Base-by-base conservation (phyloP, 495 filamentous ascomycete genomes). In the Trichocladium antarcticum region DNA sequence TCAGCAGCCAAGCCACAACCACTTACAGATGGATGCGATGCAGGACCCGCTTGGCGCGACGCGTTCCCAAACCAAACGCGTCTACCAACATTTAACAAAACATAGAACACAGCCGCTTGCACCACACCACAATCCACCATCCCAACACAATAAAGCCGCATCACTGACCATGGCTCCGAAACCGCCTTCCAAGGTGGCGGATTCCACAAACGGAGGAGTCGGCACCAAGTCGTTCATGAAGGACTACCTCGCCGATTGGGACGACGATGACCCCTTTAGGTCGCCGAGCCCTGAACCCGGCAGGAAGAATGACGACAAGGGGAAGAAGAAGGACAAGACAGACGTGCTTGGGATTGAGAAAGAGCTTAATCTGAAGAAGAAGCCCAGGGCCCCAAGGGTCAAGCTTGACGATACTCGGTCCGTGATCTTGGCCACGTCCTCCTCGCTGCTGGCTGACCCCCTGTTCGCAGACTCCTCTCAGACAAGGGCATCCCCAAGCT, bases 391-490 rank as follows among this genome's bases (percentile, higher is more conserved):
- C 16, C 84, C 86, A 6, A 69, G 77, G 45, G 83, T 89, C 1
- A 99, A 95, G 64, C 67, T 99, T 37, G 93, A 98, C 59, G 88
- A 94, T 54, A 61, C 68, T 35, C 76, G 83, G 84, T 88, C 61
- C 48, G 71, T 36, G 21, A 8, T 14, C 24, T 10, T 3, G 4
- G 15, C 40, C 1, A 2, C 5, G 22, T 24, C 19, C 4, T 34
- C 6, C 36, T 28, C 15, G 21, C 16, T 12, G 24, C n/a, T n/a
- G 5, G 16, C 56, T 60, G 6, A 56, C 43, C 21, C 31, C 3
- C 41, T 8, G 2, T 4, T 7, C 7, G 24, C 50, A 87, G 85
- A 52, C 72, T 97, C 4, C 73, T 96, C 5, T 89, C 86, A 10
- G 75, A 81, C 39, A 71, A 78, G 17, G 92, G 92, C 6, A 87